Evolutionary conservation across 768 basidiomycete genomes (phyloP), one percentile per base, ranked within the genome.

Genomic region (Pisolithus microcarpus): DNA sequence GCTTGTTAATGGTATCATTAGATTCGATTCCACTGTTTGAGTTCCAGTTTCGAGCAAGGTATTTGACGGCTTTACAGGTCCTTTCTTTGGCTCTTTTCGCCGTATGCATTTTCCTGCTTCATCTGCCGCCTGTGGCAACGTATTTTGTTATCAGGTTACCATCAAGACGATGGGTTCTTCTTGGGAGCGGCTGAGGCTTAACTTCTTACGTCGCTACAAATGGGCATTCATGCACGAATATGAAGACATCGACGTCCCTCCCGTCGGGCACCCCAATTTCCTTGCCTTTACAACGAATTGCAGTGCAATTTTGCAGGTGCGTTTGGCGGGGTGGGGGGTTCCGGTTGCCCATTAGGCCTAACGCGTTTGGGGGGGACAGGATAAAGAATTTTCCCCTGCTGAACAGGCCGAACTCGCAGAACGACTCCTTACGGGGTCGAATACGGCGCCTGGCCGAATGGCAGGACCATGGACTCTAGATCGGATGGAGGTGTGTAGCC

Each of bases 191-290:
- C 73, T 77, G 56, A 67, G 74, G 21, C 73, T 81, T 39, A 84
- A 81, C 58, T 82, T 84, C 59, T 62, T 73, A 37, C 74, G 81
- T 13, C 76, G 88, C 34, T 87, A 87, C 58, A 91, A 91, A 60
- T 91, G 88, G 88, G 82, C 85, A 0, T 87, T 82, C 55, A 63
- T 70, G 21, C 66, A 74, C 0, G 78, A 79, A 45, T 87, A 87
- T 56, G 77, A 80, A 5, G 67, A 70, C n/a, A 70, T 77, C 9
- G 64, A 71, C 7, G 65, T 63, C 0, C 66, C 71, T 3, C 72
- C 74, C 0, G 61, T 82, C n/a, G 76, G 72, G 0, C 71, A 77
- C n/a, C 85, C 85, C 0, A 73, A 78, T 42, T 69, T 84, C n/a
- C 57, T 70, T 13, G 57, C 66, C n/a, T 82, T 85, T 55, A 68